Base-by-base conservation (phyloP, 768 basidiomycete genomes). In the Floccularia luteovirens region DNA sequence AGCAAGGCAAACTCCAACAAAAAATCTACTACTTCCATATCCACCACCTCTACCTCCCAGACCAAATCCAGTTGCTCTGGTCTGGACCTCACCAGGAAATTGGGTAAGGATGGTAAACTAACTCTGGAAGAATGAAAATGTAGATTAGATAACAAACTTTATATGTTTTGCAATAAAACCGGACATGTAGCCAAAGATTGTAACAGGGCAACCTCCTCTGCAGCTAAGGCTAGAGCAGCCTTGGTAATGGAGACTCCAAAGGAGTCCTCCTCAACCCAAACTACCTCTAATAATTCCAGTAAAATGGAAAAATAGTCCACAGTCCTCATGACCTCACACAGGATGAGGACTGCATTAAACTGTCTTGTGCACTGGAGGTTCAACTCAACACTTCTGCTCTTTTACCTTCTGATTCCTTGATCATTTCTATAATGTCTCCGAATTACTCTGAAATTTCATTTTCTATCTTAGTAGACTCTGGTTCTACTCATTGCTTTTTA, bases 61-160 rank as follows among this genome's bases (percentile, higher is more conserved):
- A 34, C n/a, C 20, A 7, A 34, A 7, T 7, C 27, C 14, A 14
- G 27, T 14, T 10, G 14, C 27, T 10, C 8, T 8, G n/a, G n/a
- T n/a, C 31, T 36, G 19, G 31, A n/a, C 43, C 31, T 24, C 23
- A 4, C 14, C 17, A n/a, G 63, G 66, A 10, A 58, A 58, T 50
- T 72, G 35, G 66, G 62, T 12, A 23, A 36, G 8, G 58, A 56
- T 22, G 53, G 44, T 14, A 63, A 17, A 7, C 62, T 10, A 25
- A 53, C 4, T 50, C 53, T 8, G 59, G 47, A 49, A 61, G 40
- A 53, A 53, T 17, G 51, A 58, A 22, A 55, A 69, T 34, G 43
- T 54, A 12, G 32, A 8, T 7, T 34, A 8, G 32, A 34, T 3
- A 51, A 46, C 25, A 59, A 58, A 33, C 46, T 69, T 21, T 47